phyloP scores from a whole-genome alignment of 148 eudicot species.

The Heliamphora exappendiculata region DNA sequence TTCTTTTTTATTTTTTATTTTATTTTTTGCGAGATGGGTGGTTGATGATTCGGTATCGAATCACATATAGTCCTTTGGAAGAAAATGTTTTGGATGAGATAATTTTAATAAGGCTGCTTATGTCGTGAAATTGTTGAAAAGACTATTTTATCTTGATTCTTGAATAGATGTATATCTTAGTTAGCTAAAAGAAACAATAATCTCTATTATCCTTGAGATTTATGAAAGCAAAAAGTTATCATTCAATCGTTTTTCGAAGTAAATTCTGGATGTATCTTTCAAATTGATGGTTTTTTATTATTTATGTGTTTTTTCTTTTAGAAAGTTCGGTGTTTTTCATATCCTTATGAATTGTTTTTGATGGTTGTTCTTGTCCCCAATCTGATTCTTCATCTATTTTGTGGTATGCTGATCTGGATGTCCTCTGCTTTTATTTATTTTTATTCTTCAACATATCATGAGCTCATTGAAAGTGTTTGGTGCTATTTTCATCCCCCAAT shows the following conservation, averaged over 20 bases:
- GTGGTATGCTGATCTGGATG: background rate
- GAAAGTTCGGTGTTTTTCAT: background rate
- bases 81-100: background rate
- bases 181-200: background rate
- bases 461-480: background rate
- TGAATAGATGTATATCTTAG: background rate
- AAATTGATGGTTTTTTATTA: background rate
- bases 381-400: background rate
- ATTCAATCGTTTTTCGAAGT: background rate
- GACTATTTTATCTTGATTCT: background rate
- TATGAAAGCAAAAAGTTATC: background rate
- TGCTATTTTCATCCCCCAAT: background rate
- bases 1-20: background rate
- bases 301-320: background rate
- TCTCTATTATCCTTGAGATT: background rate
- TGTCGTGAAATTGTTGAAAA: background rate
- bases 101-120: background rate
- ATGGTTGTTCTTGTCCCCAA: background rate
- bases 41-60: background rate
- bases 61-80: background rate
- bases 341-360: background rate
- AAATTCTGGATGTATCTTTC: background rate
- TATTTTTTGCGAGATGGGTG: background rate
- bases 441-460: background rate
- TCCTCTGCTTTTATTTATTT: background rate